These are phyloP conservation scores for Scopulariopsis brevicaulis DNA, from an alignment of 2,329 filamentous ascomycete species.

Conservation along the genomic window DNA sequence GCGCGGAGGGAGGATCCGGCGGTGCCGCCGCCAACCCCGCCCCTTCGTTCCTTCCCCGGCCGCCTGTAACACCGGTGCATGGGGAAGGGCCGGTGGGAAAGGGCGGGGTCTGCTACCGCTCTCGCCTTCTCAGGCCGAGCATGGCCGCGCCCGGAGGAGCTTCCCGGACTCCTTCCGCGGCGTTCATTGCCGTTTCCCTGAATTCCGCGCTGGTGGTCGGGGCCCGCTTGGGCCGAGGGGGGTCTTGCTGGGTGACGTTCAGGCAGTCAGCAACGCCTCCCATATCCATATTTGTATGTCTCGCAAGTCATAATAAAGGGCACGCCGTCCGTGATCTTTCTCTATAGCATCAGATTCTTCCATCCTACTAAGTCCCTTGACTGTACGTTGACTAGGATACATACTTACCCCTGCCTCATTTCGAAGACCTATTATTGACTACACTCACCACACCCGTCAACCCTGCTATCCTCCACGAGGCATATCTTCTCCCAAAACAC, in stretches of 20 bases:
- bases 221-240: not conserved
- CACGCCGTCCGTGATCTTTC: not conserved
- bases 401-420: not conserved
- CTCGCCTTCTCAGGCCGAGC: slow-evolving; percentile 3
- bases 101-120: not conserved
- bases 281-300: not conserved
- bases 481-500: not conserved
- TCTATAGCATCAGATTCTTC: not conserved
- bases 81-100: not conserved
- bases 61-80: not conserved
- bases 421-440: not conserved
- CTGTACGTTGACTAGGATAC: not conserved
- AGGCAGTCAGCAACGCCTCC: not conserved
- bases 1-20: not conserved
- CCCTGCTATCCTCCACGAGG: not conserved
- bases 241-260: not conserved
- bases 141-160: not conserved
- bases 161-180: not conserved
- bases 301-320: not conserved
- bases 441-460: not conserved
- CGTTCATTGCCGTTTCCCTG: not conserved
- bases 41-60: not conserved
- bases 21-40: not conserved
- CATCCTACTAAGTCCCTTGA: not conserved
- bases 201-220: not conserved